Evolutionary conservation across 495 filamentous ascomycete species (phyloP).

Genomic region (Podospora sp.): DNA sequence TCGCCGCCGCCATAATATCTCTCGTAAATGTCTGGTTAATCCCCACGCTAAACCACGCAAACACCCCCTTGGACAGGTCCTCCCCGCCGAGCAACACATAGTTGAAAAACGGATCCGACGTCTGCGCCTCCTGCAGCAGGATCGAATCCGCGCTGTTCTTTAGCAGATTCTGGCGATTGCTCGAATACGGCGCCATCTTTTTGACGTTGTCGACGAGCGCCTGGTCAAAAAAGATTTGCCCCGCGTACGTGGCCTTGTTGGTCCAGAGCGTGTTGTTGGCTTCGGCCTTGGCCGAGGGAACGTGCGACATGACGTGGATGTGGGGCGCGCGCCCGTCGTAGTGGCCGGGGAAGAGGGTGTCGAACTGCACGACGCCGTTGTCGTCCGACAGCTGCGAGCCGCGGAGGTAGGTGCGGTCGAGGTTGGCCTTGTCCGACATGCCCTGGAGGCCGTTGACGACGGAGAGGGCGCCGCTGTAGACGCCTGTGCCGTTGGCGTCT

Average conservation of each 20-base stretch:
- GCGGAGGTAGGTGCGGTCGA: slow-evolving; percentile 49
- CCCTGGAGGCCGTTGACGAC: slow-evolving; percentile 34
- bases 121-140: slow-evolving; percentile 42
- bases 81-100: slow-evolving; percentile 53
- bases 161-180: slow-evolving; percentile 52
- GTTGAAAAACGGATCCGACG: slow-evolving; percentile 56
- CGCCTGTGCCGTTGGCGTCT: slow-evolving; percentile 41
- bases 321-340: slow-evolving; percentile 49
- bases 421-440: slow-evolving; percentile 38
- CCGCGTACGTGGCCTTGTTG: slow-evolving; percentile 52
- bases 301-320: slow-evolving; percentile 44
- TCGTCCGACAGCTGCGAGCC: slow-evolving; percentile 47
- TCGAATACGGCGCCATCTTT: slow-evolving; percentile 50
- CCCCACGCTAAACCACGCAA: slow-evolving; percentile 56
- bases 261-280: slow-evolving; percentile 50
- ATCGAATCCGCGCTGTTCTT: slow-evolving; percentile 53
- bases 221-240: slow-evolving; percentile 62
- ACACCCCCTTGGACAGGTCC: slow-evolving; percentile 45
- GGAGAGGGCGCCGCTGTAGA: slow-evolving; percentile 56
- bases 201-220: slow-evolving; percentile 52
- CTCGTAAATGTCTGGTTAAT: slow-evolving; percentile 41
- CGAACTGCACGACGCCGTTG: slow-evolving; percentile 49
- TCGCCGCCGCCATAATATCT: slow-evolving; percentile 9
- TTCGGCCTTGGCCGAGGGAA: slow-evolving; percentile 37
- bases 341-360: slow-evolving; percentile 55